Base-by-base conservation (phyloP, 208 protist species). In the Crithidia mellificae region DNA sequence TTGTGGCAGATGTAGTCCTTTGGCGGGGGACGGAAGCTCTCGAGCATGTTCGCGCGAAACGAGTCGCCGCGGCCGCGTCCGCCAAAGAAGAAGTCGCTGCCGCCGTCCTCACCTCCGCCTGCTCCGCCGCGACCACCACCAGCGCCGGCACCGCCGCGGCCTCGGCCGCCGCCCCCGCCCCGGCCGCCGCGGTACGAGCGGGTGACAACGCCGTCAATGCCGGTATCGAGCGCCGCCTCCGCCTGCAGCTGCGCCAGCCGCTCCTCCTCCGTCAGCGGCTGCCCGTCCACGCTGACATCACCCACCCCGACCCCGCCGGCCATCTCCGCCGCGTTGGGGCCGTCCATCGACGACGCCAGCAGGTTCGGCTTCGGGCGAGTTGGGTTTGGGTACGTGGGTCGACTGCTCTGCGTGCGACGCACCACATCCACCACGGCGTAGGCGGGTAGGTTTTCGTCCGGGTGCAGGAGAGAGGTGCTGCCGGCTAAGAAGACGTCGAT, bases 1-100 rank as follows among this genome's bases (percentile, higher is more conserved):
- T 92, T 94, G 76, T 96, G 87, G 68, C 91, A 96, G 39, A 96
- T 88, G 73, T 96, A 96, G 9, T 72, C 78, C 51, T 73, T 76
- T 24, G 86, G 87, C 8, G 91, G 91, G 0, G 85, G 84, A 2
- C 76, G 78, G 61, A 93, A 93, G 55, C 64, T 80, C 11, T 87
- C 83, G 14, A 80, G 72, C 70, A 76, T 77, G 44, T 70, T 75
- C 9, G 71, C 62, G 36, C 71, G 73, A 7, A 70, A 36, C 15
- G 39, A 32, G 47, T 76, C 70, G 22, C 63, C 70, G 36, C 70
- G 63, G 19, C 70, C 70, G 9, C 68, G 68, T n/a, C 68, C 61
- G 27, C 68, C 61, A 9, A 53, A 63, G 46, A 54, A 62, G 25
- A 54, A 55, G 25, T 63, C 59, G 9, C 51, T 27, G 11, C 34